Percentiles rank a stretch among this genome's conserved stretches.
Conservation (phyloP, 495 filamentous ascomycete species). For the Bacidia gigantensis region DNA sequence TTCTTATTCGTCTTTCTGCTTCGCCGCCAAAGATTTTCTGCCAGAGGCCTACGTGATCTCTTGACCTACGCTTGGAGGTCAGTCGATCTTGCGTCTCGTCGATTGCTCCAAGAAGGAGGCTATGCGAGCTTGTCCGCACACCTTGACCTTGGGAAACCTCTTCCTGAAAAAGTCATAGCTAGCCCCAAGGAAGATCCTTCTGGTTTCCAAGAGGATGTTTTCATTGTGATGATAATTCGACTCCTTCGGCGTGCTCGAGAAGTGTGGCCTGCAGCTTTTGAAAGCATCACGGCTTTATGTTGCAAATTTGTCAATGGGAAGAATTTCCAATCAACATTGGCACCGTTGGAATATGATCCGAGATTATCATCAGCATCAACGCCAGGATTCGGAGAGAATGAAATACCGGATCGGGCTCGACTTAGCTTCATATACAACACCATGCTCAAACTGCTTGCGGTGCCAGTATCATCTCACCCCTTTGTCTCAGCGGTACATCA, state of each 20-base stretch:
- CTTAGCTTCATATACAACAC: constrained; percentile 34
- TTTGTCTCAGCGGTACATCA: constrained; percentile 35
- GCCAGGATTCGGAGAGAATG: background rate
- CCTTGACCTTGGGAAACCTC: background rate
- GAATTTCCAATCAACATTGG: constrained; percentile 6
- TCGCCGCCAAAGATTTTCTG: constrained; percentile 28
- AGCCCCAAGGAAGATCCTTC: background rate
- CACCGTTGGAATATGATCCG: background rate
- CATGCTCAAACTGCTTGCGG: constrained; percentile 41
- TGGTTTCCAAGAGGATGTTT: constrained; percentile 15
- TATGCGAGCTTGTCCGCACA: too few relatives aligned
- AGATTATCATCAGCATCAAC: background rate
- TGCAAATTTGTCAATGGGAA: constrained; percentile 15
- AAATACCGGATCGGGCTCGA: constrained; percentile 4
- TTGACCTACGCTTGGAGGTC: constrained; percentile 10
- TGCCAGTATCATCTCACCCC: constrained; percentile 34
- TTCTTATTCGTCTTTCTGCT: constrained; percentile 40
- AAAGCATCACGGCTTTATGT: constrained; percentile 28
- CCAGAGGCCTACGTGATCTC: constrained; percentile 24
- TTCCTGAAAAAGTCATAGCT: constrained; percentile 14
- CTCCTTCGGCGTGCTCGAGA: constrained; percentile 45
- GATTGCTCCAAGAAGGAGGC: too few relatives aligned
- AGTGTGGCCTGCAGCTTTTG: constrained; percentile 42
- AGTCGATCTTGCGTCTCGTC: too few relatives aligned
- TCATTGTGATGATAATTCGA: constrained; percentile 32